Base-by-base conservation (phyloP, 352 stramenopile genomes). In the Globisporangium okanoganense region DNA sequence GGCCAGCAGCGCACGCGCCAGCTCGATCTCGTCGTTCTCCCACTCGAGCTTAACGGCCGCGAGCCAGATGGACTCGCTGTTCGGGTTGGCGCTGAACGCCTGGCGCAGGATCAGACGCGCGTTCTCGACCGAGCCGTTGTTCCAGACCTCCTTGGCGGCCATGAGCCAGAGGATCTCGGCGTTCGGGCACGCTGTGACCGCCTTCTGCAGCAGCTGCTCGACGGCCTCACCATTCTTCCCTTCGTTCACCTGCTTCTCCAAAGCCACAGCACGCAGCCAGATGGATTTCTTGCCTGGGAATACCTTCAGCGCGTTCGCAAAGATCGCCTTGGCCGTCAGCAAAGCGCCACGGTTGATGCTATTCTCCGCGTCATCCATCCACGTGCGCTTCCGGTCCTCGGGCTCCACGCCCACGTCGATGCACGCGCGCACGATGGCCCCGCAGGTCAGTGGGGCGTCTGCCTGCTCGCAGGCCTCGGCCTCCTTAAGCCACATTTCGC, bases 121-220 rank as follows among this genome's bases (percentile, higher is more conserved):
- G 29, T 91, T 93, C 48, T 96, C 86, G 12, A 99, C 91, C 56
- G 98, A 92, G 1, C 95, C 92, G 20, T 91, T 93, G 12, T 65
- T 81, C 97, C 97, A 99, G 61, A 97, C 96, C 69, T 99, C 95
- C 72, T 99, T 99, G 3, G 97, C 97, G 31, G 93, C 89, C 78
- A 99, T 96, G 65, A 99, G 84, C 96, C 96, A 99, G 56, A 99
- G 88, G 36, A 99, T 94, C 76, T 99, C 97, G 1, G 94, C 92
- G 10, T 92, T 71, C 24, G 96, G 97, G 53, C 97, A 98, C 57
- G 79, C 75, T 27, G 91, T 90, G n/a, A 98, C 95, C 3, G 97
- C 97, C 31, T 96, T 87, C 40, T 96, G 80, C 7, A 99, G 71
- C 14, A 99, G 67, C 45, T 88, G 75, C 56, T 97, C 87, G 5